Evolutionary conservation across 164 flowering plant species (phyloP), one percentile per base, ranked within the genome.

Genomic region (Aristolochia contorta): DNA sequence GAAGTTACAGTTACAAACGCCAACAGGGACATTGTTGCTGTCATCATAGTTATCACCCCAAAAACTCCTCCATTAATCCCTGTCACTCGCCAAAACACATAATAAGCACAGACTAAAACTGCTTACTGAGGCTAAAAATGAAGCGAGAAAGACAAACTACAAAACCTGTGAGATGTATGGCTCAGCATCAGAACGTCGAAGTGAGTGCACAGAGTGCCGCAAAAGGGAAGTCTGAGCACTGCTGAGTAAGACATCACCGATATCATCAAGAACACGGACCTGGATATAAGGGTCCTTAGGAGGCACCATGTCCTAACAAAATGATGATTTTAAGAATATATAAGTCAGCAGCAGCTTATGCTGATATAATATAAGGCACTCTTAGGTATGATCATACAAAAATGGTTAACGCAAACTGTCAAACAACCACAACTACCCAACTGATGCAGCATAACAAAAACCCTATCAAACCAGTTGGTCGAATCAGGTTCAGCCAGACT

Each of bases 231-330:
- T 78, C 10, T 81, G 65, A 61, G 82, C 86, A 62, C 86, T 90
- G 25, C 84, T 78, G 4, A 91, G 82, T 20, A 79, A 62, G 55
- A 84, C 85, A 53, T 74, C 80, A 61, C 96, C 97, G 49, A 90
- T 80, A 67, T 91, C 93, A 61, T 86, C 89, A n/a, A 86, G 81
- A 56, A 90, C 95, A 62, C 99, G 80, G 62, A 94, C 95, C 69
- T 88, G 82, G 60, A 86, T 85, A 71, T 85, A 90, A 3, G 97
- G 97, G 78, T 94, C 97, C 76, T 94, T 94, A 0, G 99, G 97
- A 4, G 99, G 99, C 65, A 94, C 92, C 86, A 82, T 90, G 70
- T 94, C 99, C 99, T 94, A 69, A 6, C 67, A 67, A 15, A 51
- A 10, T 19, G 19, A 46, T 23, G 15, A 54, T 54, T 22, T 20